Evolutionary conservation across 2,329 filamentous ascomycete species (phyloP), one percentile per base, ranked within the genome.

Genomic region (Tolypocladium ophioglossoides): DNA sequence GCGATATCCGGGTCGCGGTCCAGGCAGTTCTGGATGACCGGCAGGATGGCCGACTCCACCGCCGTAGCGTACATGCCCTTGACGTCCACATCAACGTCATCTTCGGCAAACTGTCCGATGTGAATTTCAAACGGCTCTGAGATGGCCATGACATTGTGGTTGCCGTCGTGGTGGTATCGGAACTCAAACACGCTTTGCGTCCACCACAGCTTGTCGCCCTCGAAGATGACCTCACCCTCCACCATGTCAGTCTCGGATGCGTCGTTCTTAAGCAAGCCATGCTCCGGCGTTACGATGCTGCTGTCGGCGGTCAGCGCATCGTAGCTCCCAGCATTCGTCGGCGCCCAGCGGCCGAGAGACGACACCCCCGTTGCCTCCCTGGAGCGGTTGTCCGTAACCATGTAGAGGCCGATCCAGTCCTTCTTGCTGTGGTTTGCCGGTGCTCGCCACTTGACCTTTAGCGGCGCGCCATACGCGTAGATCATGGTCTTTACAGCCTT

Each of bases 161-260:
- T 87, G 54, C 91, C 91, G 61, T 89, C 86, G 70, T 99, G 94
- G 71, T 99, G 94, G 72, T 96, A 96, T 41, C 94, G 85, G 75
- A 99, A 95, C 66, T 99, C 94, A 65, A 96, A 99, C 3, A 95
- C 88, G 53, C 94, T 94, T 57, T 92, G 88, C 0, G 88, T 95
- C 94, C 94, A 99, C 86, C 90, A 99, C 2, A 96, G 79, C 72
- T 95, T 96, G 73, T 97, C 91, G 50, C 94, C 91, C 11, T 85
- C 78, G 66, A 99, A 97, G 14, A 89, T 71, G 64, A 97, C 85
- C 67, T 96, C 90, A 46, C 94, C 94, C 14, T 81, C 78, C 4
- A 89, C 80, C 59, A 85, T 78, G 55, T 87, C 78, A 20, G 70
- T 72, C 4, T 78, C 78, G 3, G 77, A 74, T 1, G 75, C 74